Evolutionary conservation across 208 protist genomes (phyloP), one percentile per base, ranked within the genome.

Genomic region (Sergeia podlipaevii): DNA sequence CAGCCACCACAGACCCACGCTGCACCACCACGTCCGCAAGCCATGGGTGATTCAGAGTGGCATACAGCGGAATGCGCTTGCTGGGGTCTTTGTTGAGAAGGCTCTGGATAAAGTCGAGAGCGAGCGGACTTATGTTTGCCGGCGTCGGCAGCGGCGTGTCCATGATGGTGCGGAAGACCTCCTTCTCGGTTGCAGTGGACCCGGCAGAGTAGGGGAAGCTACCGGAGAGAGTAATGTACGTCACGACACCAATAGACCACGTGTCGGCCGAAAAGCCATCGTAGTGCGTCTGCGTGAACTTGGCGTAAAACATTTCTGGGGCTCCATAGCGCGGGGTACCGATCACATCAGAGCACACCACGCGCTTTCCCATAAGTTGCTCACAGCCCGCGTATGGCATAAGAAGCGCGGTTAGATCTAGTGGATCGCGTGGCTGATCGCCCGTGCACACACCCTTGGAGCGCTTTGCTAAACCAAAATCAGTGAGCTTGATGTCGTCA

Each of bases 161-260:
- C 74, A 90, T 86, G 56, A 98, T 96, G 36, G 73, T 85, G 13
- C 74, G 71, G 65, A 97, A 97, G n/a, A 97, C 86, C 36, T 91
- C 85, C 82, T 97, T 71, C 75, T 92, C 74, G 66, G 86, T 63
- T 39, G 95, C 51, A 60, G 71, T 72, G 52, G 97, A 74, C 66
- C 97, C 79, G 0, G 85, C 73, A 6, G 80, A 90, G 61, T 98
- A 99, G 11, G 98, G 98, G 26, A 99, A 92, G 52, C 85, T 95
- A 37, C 97, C 98, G 29, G 96, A 97, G 4, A 99, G 78, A 24
- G 98, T 90, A 18, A 98, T 98, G 76, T 96, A 99, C 3, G 98
- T 88, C 20, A 99, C 95, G 2, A 99, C 93, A 15, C 97, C 97
- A 21, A 97, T 87, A 8, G 87, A 95, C 96, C 97, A 99, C 42